phyloP scores from a whole-genome alignment of 352 stramenopile genomes.

The Pythium vanterpoolii region DNA sequence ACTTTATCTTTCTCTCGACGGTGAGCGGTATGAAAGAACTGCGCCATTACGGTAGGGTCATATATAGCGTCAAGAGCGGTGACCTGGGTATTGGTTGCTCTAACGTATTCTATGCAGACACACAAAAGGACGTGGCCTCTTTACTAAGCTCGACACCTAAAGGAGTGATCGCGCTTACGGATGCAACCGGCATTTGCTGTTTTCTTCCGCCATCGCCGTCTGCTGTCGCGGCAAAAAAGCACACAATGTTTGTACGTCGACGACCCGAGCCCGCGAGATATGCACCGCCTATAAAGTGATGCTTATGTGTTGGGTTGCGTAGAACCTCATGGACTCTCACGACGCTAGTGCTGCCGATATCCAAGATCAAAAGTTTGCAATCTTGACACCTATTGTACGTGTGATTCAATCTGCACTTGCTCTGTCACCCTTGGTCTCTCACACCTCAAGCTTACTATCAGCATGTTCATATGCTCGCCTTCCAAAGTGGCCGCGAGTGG shows the following conservation, averaged over 20 bases:
- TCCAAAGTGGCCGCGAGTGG: constrained; percentile 73
- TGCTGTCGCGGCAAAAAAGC: constrained; percentile 32
- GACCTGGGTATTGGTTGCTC: background rate
- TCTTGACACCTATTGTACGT: constrained; percentile 63
- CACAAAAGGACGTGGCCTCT: constrained; percentile 50
- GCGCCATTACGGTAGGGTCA: constrained; percentile 59
- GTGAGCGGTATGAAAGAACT: constrained; percentile 67
- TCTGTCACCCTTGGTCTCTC: background rate
- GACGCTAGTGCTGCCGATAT: constrained; percentile 40
- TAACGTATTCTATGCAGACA: constrained; percentile 24
- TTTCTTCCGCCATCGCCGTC: constrained; percentile 46
- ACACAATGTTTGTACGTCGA: constrained; percentile 56
- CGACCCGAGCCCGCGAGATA: too few species aligned
- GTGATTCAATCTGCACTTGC: background rate
- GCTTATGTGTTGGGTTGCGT: background rate
- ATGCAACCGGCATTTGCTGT: constrained; percentile 75
- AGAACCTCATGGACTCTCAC: constrained; percentile 57
- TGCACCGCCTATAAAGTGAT: background rate
- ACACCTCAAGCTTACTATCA: constrained; percentile 17
- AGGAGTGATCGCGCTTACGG: constrained; percentile 64
- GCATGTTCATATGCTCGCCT: constrained; percentile 72
- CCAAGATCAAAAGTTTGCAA: constrained; percentile 75
- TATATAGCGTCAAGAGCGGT: background rate
- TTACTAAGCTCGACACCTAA: constrained; percentile 69
- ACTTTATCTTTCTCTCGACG: constrained; percentile 77